Evolutionary conservation across 129 eudicot genomes (phyloP), one percentile per base, ranked within the genome.

Genomic region (Silybum marianum): DNA sequence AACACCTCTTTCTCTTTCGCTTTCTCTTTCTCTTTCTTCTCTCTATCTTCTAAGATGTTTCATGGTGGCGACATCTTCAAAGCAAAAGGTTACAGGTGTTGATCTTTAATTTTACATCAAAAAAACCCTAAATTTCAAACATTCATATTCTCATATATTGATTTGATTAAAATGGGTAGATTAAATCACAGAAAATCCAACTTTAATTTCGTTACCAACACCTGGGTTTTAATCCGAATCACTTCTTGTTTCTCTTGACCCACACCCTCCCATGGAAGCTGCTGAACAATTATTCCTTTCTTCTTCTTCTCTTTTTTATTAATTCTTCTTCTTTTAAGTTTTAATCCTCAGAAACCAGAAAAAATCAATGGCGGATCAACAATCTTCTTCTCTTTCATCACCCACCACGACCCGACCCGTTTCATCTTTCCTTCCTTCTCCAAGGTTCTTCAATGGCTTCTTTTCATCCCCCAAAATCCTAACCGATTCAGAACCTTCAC

Each of bases 341-440:
- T n/a, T 46, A 2, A 51, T 51, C 1, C 48, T 40, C 48, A 40
- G n/a, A n/a, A n/a, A n/a, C n/a, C n/a, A n/a, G 30, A 39, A 42
- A 3, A 34, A 2, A 70, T 19, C 75, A 81, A 81, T 82, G 85
- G 18, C 63, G 10, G 77, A 82, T 70, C 85, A 24, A 34, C 40
- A 75, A 42, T 36, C 14, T 42, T 4, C 54, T 44, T 44, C 54
- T 10, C 3, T 44, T 44, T 44, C 54, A 10, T 44, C 46, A 40
- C 9, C 58, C 4, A 12, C 76, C n/a, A n/a, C 30, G 48, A 51
- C 85, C 72, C 76, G 72, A 86, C 81, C 82, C 46, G 71, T 82
- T 67, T 84, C 95, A 22, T 88, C 91, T 18, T 78, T 89, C 63
- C 86, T 89, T 23, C 63, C 85, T 86, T 90, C 95, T 18, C 96